phyloP scores from a whole-genome alignment of 2,329 filamentous ascomycete species.

The Laburnicola sp. region DNA sequence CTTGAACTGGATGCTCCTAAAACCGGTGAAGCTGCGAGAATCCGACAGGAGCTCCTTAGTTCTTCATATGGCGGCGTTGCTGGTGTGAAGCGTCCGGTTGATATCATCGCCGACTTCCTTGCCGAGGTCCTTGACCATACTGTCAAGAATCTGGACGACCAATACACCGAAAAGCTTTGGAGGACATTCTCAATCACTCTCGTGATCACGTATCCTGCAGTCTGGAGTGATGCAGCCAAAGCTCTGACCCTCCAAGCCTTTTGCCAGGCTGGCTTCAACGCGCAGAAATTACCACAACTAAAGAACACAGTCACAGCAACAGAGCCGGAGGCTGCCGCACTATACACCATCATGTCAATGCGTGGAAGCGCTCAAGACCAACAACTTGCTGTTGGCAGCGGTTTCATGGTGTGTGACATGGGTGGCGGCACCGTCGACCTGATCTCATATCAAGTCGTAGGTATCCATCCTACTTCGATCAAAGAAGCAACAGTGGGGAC shows the following conservation, averaged over 20 bases:
- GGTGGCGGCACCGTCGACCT: slow-evolving; percentile 37
- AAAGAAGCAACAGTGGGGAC: slow-evolving; percentile 29
- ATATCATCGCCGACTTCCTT: slow-evolving; percentile 38
- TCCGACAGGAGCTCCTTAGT: slow-evolving; percentile 16
- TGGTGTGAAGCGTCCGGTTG: slow-evolving; percentile 21
- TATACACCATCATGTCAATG: slow-evolving; percentile 27
- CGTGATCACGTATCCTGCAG: slow-evolving; percentile 30
- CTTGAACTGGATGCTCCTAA: slow-evolving; percentile 25
- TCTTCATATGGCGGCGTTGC: background rate
- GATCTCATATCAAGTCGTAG: slow-evolving; percentile 26
- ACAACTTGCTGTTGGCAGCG: slow-evolving; percentile 19
- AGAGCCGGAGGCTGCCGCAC: slow-evolving; percentile 34
- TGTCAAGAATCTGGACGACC: slow-evolving; percentile 22
- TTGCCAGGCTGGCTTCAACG: slow-evolving; percentile 26
- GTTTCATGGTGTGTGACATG: slow-evolving; percentile 36
- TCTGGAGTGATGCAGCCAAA: slow-evolving; percentile 33
- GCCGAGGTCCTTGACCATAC: slow-evolving; percentile 23
- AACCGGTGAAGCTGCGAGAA: slow-evolving; percentile 21
- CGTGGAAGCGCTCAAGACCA: slow-evolving; percentile 15
- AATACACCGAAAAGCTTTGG: slow-evolving; percentile 28
- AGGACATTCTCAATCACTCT: slow-evolving; percentile 20
- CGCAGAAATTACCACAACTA: slow-evolving; percentile 7
- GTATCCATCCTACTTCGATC: slow-evolving; percentile 13
- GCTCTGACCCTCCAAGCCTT: slow-evolving; percentile 22
- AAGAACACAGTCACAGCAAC: slow-evolving; percentile 9